Evolutionary conservation across 306 rosid species (phyloP).

Genomic region (Hippophae gyantsensis): DNA sequence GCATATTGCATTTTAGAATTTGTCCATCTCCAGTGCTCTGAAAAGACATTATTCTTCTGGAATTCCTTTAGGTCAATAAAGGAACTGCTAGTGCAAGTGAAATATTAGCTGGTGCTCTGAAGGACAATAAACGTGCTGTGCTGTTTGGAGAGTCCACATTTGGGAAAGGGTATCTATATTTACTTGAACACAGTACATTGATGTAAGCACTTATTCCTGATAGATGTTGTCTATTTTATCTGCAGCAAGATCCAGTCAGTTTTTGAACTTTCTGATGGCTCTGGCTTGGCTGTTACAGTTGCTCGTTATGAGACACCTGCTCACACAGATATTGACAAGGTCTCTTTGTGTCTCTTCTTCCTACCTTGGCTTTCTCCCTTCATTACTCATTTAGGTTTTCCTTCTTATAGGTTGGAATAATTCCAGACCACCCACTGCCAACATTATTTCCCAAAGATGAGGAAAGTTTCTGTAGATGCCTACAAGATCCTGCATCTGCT

Average conservation of each 20-base stretch:
- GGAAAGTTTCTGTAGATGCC: constrained; percentile 76
- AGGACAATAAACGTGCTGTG: constrained; percentile 86
- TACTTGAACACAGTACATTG: constrained; percentile 11
- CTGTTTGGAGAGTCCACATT: constrained; percentile 89
- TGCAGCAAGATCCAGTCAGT: constrained; percentile 96
- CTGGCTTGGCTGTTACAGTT: constrained; percentile 86
- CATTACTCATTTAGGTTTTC: neutral
- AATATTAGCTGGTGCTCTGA: constrained; percentile 92
- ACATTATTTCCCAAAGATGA: constrained; percentile 74
- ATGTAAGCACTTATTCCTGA: constrained; percentile 14
- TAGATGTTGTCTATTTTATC: constrained; percentile 10
- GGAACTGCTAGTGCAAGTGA: constrained; percentile 99
- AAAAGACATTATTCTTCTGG: constrained; percentile 8
- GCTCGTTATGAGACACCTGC: constrained; percentile 96
- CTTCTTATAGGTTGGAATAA: constrained; percentile 60
- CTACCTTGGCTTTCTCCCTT: neutral
- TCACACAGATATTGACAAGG: constrained; percentile 86
- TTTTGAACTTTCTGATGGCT: constrained; percentile 87
- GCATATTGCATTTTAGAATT: too few relatives aligned
- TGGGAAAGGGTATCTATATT: constrained; percentile 67
- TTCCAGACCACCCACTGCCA: constrained; percentile 91
- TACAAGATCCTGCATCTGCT: constrained; percentile 72
- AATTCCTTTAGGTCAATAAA: constrained; percentile 65
- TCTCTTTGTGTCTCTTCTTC: constrained; percentile 19
- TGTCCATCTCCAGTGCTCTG: too few relatives aligned